Evolutionary conservation across 805 yeast genomes (phyloP), one percentile per base, ranked within the genome.

Genomic region (Cyberlindnera mycetangii): DNA sequence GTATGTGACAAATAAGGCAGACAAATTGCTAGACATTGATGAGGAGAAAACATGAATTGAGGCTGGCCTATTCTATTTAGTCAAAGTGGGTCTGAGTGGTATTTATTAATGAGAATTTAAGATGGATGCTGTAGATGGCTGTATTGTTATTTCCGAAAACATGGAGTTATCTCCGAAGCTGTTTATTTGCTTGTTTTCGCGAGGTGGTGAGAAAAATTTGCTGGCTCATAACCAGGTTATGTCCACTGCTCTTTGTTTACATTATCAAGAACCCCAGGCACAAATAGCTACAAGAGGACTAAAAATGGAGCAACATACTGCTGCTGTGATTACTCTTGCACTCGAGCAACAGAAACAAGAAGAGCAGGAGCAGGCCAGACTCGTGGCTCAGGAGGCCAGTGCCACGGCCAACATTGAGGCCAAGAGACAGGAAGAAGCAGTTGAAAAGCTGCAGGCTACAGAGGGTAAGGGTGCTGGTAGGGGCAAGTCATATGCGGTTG

Each of bases 391-490:
- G 90, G 90, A 58, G 81, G 89, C 12, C 88, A 24, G 36, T 89
- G 47, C 17, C 15, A 16, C 20, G n/a, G 38, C 9, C 7, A 22
- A 21, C 20, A 14, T 11, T 14, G 25, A 7, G 10, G 17, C 37
- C 5, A 33, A 33, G 28, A 11, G n/a, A 4, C 28, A 25, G 17
- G 27, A 8, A 6, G n/a, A n/a, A n/a, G n/a, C n/a, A n/a, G n/a
- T n/a, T n/a, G n/a, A n/a, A n/a, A 7, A 6, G 27, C 5, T 6
- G 17, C 17, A 18, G 7, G 17, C n/a, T 18, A 33, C 3, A 6
- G 30, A 21, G 30, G 20, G 85, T 82, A 25, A 89, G 83, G 70
- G 83, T 90, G 67, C 74, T 19, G 69, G 21, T n/a, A 39, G 27
- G 18, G 37, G 32, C 12, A 50, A 50, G 35, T 20, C 47, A 0